Evolutionary conservation across 495 filamentous ascomycete genomes (phyloP).

Genomic region (Cercophora samala): DNA sequence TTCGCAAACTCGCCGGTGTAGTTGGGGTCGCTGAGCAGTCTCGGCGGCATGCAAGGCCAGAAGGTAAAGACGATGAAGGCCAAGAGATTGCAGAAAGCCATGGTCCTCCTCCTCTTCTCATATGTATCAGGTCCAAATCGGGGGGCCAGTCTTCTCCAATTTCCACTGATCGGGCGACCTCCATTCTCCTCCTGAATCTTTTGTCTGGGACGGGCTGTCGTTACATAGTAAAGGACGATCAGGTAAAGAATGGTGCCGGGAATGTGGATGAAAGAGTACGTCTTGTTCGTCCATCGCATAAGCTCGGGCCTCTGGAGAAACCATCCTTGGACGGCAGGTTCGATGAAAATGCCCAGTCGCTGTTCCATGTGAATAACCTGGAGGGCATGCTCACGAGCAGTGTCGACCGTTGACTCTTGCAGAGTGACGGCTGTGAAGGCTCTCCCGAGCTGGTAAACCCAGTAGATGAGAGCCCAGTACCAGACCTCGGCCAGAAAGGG

Average conservation of each 20-base stretch:
- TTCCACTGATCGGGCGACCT: conserved; percentile 27
- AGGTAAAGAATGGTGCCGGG: conserved; percentile 70
- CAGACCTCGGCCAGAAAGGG: conserved; percentile 78
- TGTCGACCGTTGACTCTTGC: conserved; percentile 51
- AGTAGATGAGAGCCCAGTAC: conserved; percentile 74
- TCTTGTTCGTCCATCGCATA: conserved; percentile 52
- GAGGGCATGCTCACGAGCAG: conserved; percentile 48
- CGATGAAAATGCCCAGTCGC: conserved; percentile 61
- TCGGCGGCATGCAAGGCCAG: conserved; percentile 80
- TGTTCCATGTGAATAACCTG: conserved; percentile 60
- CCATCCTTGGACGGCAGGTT: conserved; percentile 56
- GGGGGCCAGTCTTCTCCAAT: conserved; percentile 48
- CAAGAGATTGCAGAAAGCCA: conserved; percentile 71
- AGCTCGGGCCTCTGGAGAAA: conserved; percentile 43
- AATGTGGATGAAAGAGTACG: conserved; percentile 80
- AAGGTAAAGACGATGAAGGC: conserved; percentile 74
- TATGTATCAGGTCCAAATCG: conserved; percentile 29
- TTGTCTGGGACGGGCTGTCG: conserved; percentile 47
- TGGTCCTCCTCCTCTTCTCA: conserved; percentile 52
- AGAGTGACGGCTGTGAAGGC: conserved; percentile 57
- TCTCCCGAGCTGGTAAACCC: conserved; percentile 40
- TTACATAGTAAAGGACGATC: conserved; percentile 65
- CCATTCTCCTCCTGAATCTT: conserved; percentile 36
- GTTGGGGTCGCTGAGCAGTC: conserved; percentile 56
- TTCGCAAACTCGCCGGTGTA: conserved; percentile 28